Base-by-base conservation (phyloP, 805 yeast genomes). In the Candida coquimbonensis region DNA sequence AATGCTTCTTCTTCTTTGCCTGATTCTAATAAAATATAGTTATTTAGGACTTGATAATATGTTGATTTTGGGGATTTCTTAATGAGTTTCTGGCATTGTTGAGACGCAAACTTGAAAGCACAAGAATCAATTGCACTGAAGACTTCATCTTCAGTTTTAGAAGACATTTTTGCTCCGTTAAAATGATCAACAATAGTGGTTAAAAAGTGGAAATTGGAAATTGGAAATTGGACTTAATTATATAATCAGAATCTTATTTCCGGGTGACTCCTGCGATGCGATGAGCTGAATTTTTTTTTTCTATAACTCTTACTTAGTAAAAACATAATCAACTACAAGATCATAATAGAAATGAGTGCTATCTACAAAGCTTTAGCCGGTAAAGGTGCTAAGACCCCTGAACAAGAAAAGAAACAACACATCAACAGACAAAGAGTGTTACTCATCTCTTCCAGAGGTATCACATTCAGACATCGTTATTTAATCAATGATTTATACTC, bases 381-480 rank as follows among this genome's bases (percentile, higher is more conserved):
- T 5, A 77, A 76, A 27, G 55, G 61, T 14, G 62, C 60, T 50
- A 66, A 63, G 46, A 56, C 60, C 17, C 56, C 55, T 9, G 55
- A 16, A 4, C 63, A 66, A 41, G 68, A 68, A 48, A 72, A 74
- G 47, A 70, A 74, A 55, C 73, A 75, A 52, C 85, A 80, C 63
- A 77, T 78, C 66, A 91, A 91, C 67, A 83, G 86, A 65, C 98
- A 91, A 66, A 76, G 96, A 58, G 87, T 90, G 36, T 72, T 93
- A 49, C 74, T 93, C 48, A 85, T 91, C 58, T 85, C 97, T 5
- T 89, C 97, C 36, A 80, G 99, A 65, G 99, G 99, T 54, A 86
- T 91, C 47, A 89, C 96, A 27, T 88, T 72, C 63, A 83, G 99
- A 70, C 98, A 93, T 63, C 89, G 99, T 61, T 98, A 93, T 67